A percentile compares a stretch with the other conserved stretches of the same genome.
Conservation (phyloP, 2,329 filamentous ascomycete species). For the Trichoderma sp. region DNA sequence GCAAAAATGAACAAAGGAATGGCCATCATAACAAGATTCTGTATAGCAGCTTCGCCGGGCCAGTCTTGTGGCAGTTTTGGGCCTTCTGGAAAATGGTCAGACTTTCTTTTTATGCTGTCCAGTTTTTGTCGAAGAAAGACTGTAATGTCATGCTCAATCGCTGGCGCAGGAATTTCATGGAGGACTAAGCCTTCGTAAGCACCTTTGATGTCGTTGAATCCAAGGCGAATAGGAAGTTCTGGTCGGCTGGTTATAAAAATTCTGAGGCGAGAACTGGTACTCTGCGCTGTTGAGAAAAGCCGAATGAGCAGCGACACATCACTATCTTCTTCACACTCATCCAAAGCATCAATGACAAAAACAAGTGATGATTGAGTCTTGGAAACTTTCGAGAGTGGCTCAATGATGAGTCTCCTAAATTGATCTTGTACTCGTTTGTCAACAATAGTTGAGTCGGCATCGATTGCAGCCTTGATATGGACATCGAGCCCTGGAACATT, state of each 20-base stretch:
- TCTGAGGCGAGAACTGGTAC: background rate
- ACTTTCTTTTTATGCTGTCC: accelerated
- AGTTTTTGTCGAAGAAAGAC: background rate
- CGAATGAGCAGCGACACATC: background rate
- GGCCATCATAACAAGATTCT: background rate
- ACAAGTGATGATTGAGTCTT: background rate
- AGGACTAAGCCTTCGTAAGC: background rate
- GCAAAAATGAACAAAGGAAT: background rate
- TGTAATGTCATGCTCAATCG: background rate
- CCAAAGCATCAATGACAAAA: background rate
- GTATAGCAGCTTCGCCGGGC: background rate
- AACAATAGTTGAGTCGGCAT: background rate
- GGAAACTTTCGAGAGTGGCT: background rate
- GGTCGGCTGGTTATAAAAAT: background rate
- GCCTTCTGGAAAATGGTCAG: background rate
- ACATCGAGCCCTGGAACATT: background rate
- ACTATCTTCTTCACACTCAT: background rate
- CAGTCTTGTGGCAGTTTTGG: background rate
- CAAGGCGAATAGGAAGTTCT: background rate
- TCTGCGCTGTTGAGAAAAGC: background rate
- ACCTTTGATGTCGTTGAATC: background rate
- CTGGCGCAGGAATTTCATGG: background rate
- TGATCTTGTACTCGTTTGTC: background rate
- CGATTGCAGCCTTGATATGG: background rate
- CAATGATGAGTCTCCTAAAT: background rate